Evolutionary conservation across 768 basidiomycete genomes (phyloP), one percentile per base, ranked within the genome.

Genomic region (Tylopilus sp.): DNA sequence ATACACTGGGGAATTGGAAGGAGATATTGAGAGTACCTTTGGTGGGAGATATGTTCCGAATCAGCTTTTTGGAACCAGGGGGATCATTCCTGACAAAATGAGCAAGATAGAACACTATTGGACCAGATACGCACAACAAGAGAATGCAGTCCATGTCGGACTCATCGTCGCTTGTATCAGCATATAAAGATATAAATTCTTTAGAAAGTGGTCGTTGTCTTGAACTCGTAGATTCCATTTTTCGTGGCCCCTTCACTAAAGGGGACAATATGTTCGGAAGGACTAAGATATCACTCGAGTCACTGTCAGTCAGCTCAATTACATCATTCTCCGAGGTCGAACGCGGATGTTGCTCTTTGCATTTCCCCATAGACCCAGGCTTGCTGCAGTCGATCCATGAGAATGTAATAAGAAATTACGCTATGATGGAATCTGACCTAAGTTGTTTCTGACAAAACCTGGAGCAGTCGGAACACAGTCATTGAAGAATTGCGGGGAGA

Each of bases 51-150:
- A 40, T 57, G 7, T 29, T 55, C 6, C 59, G 73, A 28, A 80
- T 55, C 5, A 81, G 83, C 59, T 72, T 82, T 26, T 72, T 73
- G 14, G 78, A 73, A 45, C 71, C 71, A 47, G 65, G 77, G 9
- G 81, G 79, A 52, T 84, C 83, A 56, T 85, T 69, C 38, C 73
- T 73, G 25, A 45, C 17, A 33, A 34, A 29, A 53, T 56, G 52
- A 24, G 47, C 17, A 57, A 52, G 24, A 34, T 25, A 24, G 38
- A 36, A 30, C 28, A 54, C 45, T 8, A 28, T 16, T 25, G 29
- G 50, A 34, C 42, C 11, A 42, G 19, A 10, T 8, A 62, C 78
- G 59, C 52, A 75, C 77, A 73, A 52, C n/a, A 63, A 63, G 22
- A 76, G 62, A 45, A 80, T 72, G 4, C 72, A 68, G 7, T 68